A percentile compares a stretch with the other conserved stretches of the same genome.
Conservation (phyloP, 2,329 filamentous ascomycete species). For the Venturia oleaginea region DNA sequence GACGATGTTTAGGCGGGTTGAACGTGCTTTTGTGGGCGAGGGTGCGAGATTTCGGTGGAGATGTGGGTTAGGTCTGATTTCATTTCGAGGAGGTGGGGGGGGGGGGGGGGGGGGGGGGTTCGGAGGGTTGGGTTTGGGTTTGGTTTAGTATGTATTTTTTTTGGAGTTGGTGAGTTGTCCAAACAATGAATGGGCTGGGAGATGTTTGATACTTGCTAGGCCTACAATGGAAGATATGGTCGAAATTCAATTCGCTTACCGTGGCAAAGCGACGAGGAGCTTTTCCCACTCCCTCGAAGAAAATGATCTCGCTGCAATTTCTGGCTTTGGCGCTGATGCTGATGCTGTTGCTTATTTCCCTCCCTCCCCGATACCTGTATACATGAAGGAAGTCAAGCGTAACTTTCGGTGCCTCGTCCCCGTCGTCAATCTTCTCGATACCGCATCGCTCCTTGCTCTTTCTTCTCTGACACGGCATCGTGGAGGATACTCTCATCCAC, state of each 20-base stretch:
- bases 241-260: neutral
- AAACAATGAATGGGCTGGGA: too few relatives aligned
- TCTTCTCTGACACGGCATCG: neutral
- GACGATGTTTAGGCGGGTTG: neutral
- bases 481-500: neutral
- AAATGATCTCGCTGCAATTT: neutral
- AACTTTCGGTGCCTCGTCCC: neutral
- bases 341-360: neutral
- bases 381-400: neutral
- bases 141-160: too few relatives aligned
- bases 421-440: neutral
- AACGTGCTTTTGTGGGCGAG: neutral
- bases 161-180: too few relatives aligned
- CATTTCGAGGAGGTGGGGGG: neutral
- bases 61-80: neutral
- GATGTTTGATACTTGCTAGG: too few relatives aligned
- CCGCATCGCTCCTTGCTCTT: neutral
- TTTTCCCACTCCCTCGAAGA: neutral
- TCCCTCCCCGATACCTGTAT: neutral
- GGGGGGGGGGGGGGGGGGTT: neutral
- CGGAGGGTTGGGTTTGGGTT: neutral
- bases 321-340: neutral
- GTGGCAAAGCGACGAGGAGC: too few relatives aligned
- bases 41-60: neutral
- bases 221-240: too few relatives aligned